A percentile compares a stretch with the other conserved stretches of the same genome.
These are phyloP conservation scores for Phycomyces nitens DNA, from an alignment of 192 early-diverging fungal genomes.

Conservation along the genomic window DNA sequence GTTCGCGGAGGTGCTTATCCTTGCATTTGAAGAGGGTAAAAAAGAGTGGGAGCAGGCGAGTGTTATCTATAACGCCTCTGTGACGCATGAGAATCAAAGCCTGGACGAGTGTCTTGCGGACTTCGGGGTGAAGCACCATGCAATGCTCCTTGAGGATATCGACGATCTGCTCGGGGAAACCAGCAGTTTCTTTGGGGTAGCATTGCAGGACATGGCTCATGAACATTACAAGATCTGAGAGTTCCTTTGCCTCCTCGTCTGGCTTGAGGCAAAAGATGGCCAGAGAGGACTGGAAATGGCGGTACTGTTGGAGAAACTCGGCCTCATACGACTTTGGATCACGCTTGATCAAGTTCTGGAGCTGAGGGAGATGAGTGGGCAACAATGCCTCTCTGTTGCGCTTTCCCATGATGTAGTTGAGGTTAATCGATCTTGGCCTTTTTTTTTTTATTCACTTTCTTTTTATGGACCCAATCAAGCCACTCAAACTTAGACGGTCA, in stretches of 20 bases:
- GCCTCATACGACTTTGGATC: slow-evolving; percentile 90
- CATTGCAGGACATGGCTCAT: slow-evolving; percentile 84
- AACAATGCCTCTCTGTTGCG: slow-evolving; percentile 58
- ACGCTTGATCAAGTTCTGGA: slow-evolving; percentile 97
- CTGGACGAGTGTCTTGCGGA: slow-evolving; percentile 86
- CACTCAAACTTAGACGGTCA: slow-evolving; percentile 7
- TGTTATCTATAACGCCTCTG: slow-evolving; percentile 71
- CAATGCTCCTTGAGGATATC: slow-evolving; percentile 80
- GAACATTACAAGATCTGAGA: slow-evolving; percentile 89
- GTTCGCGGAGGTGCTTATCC: slow-evolving; percentile 87
- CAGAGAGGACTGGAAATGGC: slow-evolving; percentile 87
- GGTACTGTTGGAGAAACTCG: slow-evolving; percentile 91
- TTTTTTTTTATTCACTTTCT: slow-evolving; percentile 3
- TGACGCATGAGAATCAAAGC: slow-evolving; percentile 85
- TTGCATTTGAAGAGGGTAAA: slow-evolving; percentile 93
- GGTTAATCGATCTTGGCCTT: slow-evolving; percentile 1
- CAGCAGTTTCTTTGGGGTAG: slow-evolving; percentile 77
- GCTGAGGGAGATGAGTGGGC: slow-evolving; percentile 86
- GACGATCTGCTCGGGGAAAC: slow-evolving; percentile 83
- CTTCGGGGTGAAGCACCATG: slow-evolving; percentile 73
- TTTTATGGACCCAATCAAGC: not conserved
- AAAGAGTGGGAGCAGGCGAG: slow-evolving; percentile 80
- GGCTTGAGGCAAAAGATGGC: slow-evolving; percentile 89
- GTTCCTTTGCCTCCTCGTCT: slow-evolving; percentile 70
- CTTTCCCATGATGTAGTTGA: slow-evolving; percentile 49